Base-by-base conservation (phyloP, 148 eudicot genomes). In the Beta vulgaris region DNA sequence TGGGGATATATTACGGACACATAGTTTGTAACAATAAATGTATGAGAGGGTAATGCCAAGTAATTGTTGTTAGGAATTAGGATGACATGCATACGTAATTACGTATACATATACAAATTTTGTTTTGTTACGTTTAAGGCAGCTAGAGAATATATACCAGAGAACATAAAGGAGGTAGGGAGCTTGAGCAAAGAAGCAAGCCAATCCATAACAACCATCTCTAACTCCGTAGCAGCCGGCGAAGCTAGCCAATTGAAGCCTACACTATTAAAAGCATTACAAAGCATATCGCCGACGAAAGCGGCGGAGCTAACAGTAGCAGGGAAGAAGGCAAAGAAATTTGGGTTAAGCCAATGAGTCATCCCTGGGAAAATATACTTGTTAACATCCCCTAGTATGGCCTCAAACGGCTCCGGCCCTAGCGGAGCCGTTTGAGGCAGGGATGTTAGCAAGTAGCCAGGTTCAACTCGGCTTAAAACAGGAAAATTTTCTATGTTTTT, bases 181-280 rank as follows among this genome's bases (percentile, higher is more conserved):
- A 87, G 87, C 29, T 63, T 77, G 25, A 88, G 86, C 87, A 88
- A 84, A 71, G 77, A 73, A 44, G 84, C 91, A 2, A 86, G 84
- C 89, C 89, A 88, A 40, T 88, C 89, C 84, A 86, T 80, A 71
- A 84, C 89, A 48, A 88, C 80, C 84, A 84, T 86, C 81, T 86
- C 87, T 2, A 86, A 79, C 85, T 84, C n/a, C n/a, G 87, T 84
- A 1, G 89, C 84, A 0, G 87, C 89, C 0, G 91, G 91, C 0
- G 88, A 86, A 11, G 86, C 85, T 0, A 88, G 70, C 91, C 88
- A 88, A 76, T 88, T 86, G 69, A 88, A 88, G 3, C 91, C 91
- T 4, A 82, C 91, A 14, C 73, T 64, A 65, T 88, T 88, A 35
- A 88, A 84, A 23, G 80, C 40, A 23, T 81, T 82, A 49, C 80